Conservation (phyloP, 2,329 filamentous ascomycete genomes). For the Chrysosporium keratinophilum region DNA sequence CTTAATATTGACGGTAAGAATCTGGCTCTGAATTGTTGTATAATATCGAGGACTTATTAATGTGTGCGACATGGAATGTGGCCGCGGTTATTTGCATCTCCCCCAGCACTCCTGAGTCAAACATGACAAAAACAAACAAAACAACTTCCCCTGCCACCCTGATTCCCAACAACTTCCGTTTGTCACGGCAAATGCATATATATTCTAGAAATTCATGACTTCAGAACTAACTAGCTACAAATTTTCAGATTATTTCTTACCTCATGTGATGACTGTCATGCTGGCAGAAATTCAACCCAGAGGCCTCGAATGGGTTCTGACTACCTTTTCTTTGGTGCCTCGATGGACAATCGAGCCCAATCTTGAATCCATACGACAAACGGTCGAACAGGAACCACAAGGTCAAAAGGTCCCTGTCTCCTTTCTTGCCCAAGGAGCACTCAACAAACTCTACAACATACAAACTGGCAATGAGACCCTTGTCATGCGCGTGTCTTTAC, state of each 20-base stretch:
- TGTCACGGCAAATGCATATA: no score
- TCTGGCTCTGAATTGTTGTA: no score
- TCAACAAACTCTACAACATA: conserved; percentile 17
- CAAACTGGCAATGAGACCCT: conserved; percentile 3
- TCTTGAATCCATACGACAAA: not conserved
- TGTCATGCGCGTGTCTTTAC: conserved; percentile 22
- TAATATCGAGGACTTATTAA: no score
- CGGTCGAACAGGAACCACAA: not conserved
- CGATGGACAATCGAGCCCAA: not conserved
- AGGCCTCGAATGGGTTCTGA: not conserved
- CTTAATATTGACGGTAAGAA: no score
- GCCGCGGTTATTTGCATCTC: no score
- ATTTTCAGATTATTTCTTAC: not conserved
- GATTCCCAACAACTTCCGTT: no score
- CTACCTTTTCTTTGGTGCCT: not conserved
- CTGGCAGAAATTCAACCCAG: not conserved
- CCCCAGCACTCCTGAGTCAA: no score
- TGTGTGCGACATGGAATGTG: no score
- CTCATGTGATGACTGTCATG: not conserved
- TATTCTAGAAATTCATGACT: no score
- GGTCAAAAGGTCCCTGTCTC: not conserved
- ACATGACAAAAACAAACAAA: no score
- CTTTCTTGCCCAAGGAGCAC: conserved; percentile 14
- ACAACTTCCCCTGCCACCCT: no score
- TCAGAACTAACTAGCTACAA: no score